Evolutionary conservation across 148 eudicot genomes (phyloP).

Genomic region (Camellia lanceoleosa): DNA sequence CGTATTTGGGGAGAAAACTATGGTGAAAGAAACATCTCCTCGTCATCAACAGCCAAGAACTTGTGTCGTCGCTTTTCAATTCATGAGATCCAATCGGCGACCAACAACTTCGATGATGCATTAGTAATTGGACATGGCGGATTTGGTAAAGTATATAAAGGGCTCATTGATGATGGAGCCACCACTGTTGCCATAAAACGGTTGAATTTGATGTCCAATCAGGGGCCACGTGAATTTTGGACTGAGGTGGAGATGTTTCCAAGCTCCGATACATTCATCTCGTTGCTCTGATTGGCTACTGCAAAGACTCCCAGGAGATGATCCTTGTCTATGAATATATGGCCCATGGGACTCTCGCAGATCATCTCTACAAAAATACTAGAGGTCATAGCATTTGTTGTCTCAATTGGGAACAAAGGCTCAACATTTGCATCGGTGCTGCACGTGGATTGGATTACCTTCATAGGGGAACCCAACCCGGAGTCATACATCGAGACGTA

Average conservation of each 20-base stretch:
- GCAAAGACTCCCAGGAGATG: too few species aligned
- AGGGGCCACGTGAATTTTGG: constrained; percentile 20
- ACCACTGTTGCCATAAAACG: constrained; percentile 22
- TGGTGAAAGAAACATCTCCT: not conserved
- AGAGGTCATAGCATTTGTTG: not conserved
- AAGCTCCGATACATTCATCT: constrained; percentile 19
- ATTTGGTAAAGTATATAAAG: too few species aligned
- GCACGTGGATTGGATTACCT: constrained; percentile 27
- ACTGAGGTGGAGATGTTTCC: constrained; percentile 22
- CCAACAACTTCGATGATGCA: not conserved
- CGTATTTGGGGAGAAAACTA: not conserved
- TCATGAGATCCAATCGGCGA: constrained; percentile 17
- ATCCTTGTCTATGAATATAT: too few species aligned
- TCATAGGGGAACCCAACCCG: constrained; percentile 16
- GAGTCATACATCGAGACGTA: constrained; percentile 29
- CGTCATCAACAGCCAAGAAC: constrained; percentile 5
- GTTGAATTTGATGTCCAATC: constrained; percentile 18
- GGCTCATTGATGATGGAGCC: not conserved
- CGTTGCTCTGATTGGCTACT: too few species aligned
- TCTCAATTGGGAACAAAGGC: constrained; percentile 27
- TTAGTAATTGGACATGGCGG: too few species aligned
- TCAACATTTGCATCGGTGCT: not conserved
- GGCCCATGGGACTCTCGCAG: too few species aligned
- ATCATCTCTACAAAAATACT: not conserved
- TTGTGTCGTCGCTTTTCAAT: constrained; percentile 18